These are phyloP conservation scores for Lizanozyma gosingica DNA, from an alignment of 1,139 yeast genomes.

Conservation along the genomic window DNA sequence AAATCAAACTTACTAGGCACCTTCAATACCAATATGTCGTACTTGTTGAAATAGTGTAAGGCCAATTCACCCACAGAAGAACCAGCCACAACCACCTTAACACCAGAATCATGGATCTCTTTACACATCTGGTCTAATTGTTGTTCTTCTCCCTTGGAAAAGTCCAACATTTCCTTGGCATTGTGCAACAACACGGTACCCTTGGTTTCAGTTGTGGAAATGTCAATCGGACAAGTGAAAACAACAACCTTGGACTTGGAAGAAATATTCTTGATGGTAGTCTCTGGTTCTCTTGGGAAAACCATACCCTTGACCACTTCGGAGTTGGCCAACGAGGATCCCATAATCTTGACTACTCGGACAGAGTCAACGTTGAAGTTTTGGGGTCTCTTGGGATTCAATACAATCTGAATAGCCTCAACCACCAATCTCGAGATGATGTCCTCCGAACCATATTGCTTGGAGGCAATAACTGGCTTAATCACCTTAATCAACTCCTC, in stretches of 20 bases:
- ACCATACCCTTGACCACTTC: conserved; percentile 95
- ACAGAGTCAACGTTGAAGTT: conserved; percentile 73
- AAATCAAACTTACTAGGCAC: conserved; percentile 92
- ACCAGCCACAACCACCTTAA: conserved; percentile 85
- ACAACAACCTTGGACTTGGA: conserved; percentile 77
- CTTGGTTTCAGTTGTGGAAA: conserved; percentile 91
- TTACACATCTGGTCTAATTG: conserved; percentile 84
- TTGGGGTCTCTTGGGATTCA: conserved; percentile 55
- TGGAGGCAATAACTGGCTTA: conserved; percentile 83
- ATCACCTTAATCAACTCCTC: conserved; percentile 65
- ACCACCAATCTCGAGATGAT: conserved; percentile 70
- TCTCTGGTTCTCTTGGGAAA: conserved; percentile 95
- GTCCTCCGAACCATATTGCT: conserved; percentile 86
- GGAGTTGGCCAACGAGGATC: conserved; percentile 66
- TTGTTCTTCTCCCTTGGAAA: conserved; percentile 92
- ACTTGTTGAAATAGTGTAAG: conserved; percentile 83
- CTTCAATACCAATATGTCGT: conserved; percentile 73
- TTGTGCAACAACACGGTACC: conserved; percentile 93
- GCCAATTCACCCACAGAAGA: conserved; percentile 90
- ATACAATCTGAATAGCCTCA: conserved; percentile 73
- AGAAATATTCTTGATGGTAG: conserved; percentile 58
- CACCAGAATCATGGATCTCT: conserved; percentile 78
- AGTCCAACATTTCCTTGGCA: conserved; percentile 94
- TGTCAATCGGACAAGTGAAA: conserved; percentile 89
- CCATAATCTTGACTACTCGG: conserved; percentile 95